Base-by-base conservation (phyloP, 768 basidiomycete genomes). In the Lactarius deliciosus region DNA sequence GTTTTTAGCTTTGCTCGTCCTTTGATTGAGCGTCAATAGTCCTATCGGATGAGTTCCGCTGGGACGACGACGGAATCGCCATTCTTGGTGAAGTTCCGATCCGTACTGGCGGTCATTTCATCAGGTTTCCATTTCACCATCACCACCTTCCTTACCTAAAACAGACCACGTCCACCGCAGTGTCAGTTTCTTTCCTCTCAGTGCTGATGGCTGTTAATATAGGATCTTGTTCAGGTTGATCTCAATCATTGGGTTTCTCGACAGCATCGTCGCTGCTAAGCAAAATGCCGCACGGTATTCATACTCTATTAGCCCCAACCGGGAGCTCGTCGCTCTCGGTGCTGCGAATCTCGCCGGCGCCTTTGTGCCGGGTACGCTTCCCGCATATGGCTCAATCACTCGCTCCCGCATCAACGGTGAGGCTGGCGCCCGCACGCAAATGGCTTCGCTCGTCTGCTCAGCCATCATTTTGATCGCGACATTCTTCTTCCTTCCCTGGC, bases 251-350 rank as follows among this genome's bases (percentile, higher is more conserved):
- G 97, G 97, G 1, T 97, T 96, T 75, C 79, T 99, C 67, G 96
- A 99, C 75, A 93, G 91, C 67, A 94, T 97, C 68, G 94, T 95
- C 2, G 92, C 95, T 0, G 96, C 96, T 2, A 97, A 98, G 73
- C 95, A 98, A 75, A 96, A 91, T 66, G 86, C 87, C 0, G 84
- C 86, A 4, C 87, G 88, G 15, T 98, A 89, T 73, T 91, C 92
- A 3, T 89, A 98, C 75, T 84, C 91, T 0, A 91, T 98, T 69
- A 91, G 87, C 69, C 94, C 95, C 0, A 99, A 98, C 74, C 89
- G 97, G 34, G 97, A 99, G 74, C 82, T 98, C 1, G 96, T 98
- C 30, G 97, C 97, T 1, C 80, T 99, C 20, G 94, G 94, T 54
- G 86, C 90, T 13, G 86, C 87, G 15, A 97, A 97, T 74, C 79